phyloP scores from a whole-genome alignment of 345 rosid species.

The Brassica cretica region DNA sequence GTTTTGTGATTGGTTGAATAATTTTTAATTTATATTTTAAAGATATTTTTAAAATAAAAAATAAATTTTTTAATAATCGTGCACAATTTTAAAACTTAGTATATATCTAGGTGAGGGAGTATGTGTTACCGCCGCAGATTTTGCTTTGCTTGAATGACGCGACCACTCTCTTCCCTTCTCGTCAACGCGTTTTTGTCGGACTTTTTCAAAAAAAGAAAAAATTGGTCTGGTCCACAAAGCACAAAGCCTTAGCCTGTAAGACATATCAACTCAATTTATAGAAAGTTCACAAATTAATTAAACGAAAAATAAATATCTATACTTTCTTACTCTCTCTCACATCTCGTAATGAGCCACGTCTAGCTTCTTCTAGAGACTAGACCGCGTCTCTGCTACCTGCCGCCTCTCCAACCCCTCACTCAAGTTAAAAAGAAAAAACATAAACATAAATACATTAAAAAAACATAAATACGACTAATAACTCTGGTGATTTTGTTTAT shows the following conservation, averaged over 20 bases:
- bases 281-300: not conserved
- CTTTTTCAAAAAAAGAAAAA: not conserved
- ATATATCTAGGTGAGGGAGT: too few species aligned
- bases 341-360: slow-evolving; percentile 18
- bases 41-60: too few species aligned
- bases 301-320: not conserved
- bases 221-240: slow-evolving; percentile 9
- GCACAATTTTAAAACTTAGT: too few species aligned
- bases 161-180: not conserved
- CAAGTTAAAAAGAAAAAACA: not conserved
- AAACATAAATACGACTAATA: not conserved
- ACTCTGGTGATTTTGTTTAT: not conserved
- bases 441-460: not conserved
- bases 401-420: not conserved
- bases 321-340: not conserved
- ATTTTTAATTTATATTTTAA: too few species aligned
- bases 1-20: too few species aligned
- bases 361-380: not conserved
- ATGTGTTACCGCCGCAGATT: slow-evolving; percentile 9
- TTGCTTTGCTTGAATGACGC: not conserved
- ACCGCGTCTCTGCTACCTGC: not conserved
- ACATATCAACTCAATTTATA: slow-evolving; percentile 8
- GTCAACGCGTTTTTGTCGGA: slow-evolving; percentile 34
- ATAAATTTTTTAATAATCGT: too few species aligned
- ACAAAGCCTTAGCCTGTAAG: slow-evolving; percentile 37